Evolutionary conservation across 148 eudicot genomes (phyloP), one percentile per base, ranked within the genome.

Genomic region (Oxyria digyna): DNA sequence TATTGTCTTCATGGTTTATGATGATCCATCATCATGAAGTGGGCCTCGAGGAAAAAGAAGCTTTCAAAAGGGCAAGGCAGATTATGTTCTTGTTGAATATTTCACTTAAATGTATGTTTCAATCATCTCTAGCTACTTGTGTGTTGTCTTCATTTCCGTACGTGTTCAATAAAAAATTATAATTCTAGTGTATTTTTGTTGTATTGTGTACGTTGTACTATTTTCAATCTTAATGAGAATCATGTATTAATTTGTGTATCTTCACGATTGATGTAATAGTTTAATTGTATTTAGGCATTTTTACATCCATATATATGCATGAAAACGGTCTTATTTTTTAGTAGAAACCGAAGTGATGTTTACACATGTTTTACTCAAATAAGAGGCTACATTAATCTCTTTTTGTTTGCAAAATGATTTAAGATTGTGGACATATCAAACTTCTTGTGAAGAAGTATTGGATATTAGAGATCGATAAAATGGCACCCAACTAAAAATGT

Each of bases 61-160:
- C 64, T 71, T 72, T 66, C 67, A 24, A 64, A 42, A 69, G 74
- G 80, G 71, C 71, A 17, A 54, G 68, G 67, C 71, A 74, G 72
- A 70, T 70, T 74, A 70, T 59, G 37, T 27, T 59, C 65, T 4
- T 57, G 41, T 27, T 13, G 17, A n/a, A 27, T 59, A 8, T 31
- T n/a, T n/a, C 38, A 0, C 54, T 52, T 38, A 33, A 33, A 33
- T 33, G 26, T n/a, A n/a, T 15, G 18, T 31, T 29, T 59, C 18
- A 4, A 13, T 29, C n/a, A 26, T 57, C 35, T 29, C 20, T 46
- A 46, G 52, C 20, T 31, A 1, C 20, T 59, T 59, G 38, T 59
- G 41, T 52, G 0, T 49, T 20, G 4, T 49, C 11, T 21, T 49
- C 1, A 5, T 49, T 49, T 18, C 1, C 3, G 18, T 49, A 0